Base-by-base conservation (phyloP, 2,329 filamentous ascomycete genomes). In the Incumbomyces lentus region DNA sequence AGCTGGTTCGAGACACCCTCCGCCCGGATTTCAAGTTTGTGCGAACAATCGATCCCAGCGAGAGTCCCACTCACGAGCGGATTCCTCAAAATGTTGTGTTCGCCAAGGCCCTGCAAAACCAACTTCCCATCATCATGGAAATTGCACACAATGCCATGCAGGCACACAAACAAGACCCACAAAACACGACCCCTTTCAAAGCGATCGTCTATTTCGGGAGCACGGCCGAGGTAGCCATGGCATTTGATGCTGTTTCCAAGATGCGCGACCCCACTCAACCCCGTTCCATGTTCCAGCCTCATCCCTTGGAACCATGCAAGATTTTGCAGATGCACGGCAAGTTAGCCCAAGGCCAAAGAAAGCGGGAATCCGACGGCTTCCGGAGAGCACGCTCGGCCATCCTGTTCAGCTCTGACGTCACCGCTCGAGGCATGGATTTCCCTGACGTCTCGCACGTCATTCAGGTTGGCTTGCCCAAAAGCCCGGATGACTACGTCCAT, bases 151-250 rank as follows among this genome's bases (percentile, higher is more conserved):
- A 84, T 56, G 62, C 49, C 46, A 62, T 44, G 48, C 56, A 70
- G 26, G 66, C 68, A 18, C 62, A 67, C 16, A 57, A 56, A 34
- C 41, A 57, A 13, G 62, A 66, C 43, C 62, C 50, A 47, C 60
- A 34, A 49, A 66, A 56, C 55, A 63, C 52, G 59, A 64, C 52
- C 67, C 85, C 86, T 0, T 95, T 96, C 76, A 98, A 98, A 73
- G 86, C 87, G n/a, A 93, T 98, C 50, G 71, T 95, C 35, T 98
- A 95, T 69, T 83, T 90, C 63, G 85, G 85, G 58, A 86, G 84
- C 17, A 93, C 93, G 84, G 1, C 76, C 78, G 18, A 74, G 52
- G 85, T 88, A 37, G 72, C 81, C 48, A 69, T 88, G 40, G 78
- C 79, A 17, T 68, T 73, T 16, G 69, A 74, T 13, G 66, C 82